Evolutionary conservation across 2,329 filamentous ascomycete genomes (phyloP).

Genomic region (Apiospora saccharicola): DNA sequence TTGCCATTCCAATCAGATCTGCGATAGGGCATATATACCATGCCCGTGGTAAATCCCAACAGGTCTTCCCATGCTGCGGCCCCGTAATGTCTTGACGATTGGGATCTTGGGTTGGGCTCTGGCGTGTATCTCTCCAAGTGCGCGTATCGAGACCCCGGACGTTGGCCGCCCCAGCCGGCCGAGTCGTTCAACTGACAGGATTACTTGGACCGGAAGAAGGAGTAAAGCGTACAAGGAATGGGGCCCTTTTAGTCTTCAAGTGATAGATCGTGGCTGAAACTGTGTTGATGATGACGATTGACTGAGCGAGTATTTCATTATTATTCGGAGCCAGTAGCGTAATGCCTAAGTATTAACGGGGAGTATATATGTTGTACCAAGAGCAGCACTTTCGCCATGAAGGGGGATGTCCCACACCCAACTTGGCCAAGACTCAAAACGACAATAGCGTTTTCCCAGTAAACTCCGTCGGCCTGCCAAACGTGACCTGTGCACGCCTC

Average conservation of each 20-base stretch:
- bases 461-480: conserved; percentile 42
- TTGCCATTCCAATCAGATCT: not conserved
- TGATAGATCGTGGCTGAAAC: not conserved
- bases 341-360: too few species aligned
- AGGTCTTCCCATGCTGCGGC: not conserved
- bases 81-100: not conserved
- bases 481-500: conserved; percentile 38
- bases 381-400: not conserved
- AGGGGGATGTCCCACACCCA: not conserved
- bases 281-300: not conserved
- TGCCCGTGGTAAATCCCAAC: not conserved
- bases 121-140: not conserved
- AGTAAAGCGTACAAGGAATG: not conserved
- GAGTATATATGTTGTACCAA: too few species aligned
- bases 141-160: not conserved
- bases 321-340: too few species aligned
- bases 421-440: not conserved
- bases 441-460: not conserved
- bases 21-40: not conserved
- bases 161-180: not conserved
- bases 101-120: not conserved
- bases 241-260: not conserved
- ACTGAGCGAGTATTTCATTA: not conserved
- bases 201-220: not conserved
- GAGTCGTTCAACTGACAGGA: not conserved